A percentile compares a stretch with the other conserved stretches of the same genome.
These are phyloP conservation scores for Crucibulum laeve DNA, from an alignment of 768 basidiomycete species.

Conservation along the genomic window DNA sequence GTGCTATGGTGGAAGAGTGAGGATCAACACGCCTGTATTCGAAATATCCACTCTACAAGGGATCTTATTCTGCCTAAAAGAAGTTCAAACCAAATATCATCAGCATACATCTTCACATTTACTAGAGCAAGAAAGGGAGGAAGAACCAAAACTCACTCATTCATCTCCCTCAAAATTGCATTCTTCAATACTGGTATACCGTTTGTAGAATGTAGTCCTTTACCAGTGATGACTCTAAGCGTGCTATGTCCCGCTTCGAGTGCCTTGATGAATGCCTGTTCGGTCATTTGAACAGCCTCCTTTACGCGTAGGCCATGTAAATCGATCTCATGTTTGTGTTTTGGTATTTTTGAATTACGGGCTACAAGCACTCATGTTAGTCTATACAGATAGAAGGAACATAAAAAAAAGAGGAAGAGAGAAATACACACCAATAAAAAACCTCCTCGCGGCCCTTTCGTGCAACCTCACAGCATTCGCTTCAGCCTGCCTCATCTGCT, in stretches of 20 bases:
- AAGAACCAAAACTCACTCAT: conserved; percentile 48
- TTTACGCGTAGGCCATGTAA: conserved; percentile 44
- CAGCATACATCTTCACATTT: too few species aligned
- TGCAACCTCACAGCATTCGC: conserved; percentile 32
- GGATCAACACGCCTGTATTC: too few species aligned
- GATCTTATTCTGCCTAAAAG: too few species aligned
- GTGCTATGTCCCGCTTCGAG: conserved; percentile 23
- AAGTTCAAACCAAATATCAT: too few species aligned
- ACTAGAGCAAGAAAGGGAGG: too few species aligned
- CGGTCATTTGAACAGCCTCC: conserved; percentile 42
- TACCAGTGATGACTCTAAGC: conserved; percentile 55
- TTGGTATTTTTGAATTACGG: conserved; percentile 26
- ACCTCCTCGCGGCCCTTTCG: conserved; percentile 39
- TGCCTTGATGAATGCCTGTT: conserved; percentile 36
- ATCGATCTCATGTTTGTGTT: conserved; percentile 29
- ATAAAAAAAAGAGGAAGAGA: neutral
- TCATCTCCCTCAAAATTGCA: conserved; percentile 72
- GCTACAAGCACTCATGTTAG: conserved; percentile 20
- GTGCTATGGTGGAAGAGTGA: too few species aligned
- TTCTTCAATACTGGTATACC: conserved; percentile 78
- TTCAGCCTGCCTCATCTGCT: conserved; percentile 31
- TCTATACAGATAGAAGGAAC: conserved; percentile 4
- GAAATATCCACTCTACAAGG: too few species aligned
- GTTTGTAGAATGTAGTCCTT: conserved; percentile 75
- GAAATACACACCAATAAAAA: conserved; percentile 34